phyloP scores from a whole-genome alignment of 169 alveolate species.

The Plasmodium coatneyi region DNA sequence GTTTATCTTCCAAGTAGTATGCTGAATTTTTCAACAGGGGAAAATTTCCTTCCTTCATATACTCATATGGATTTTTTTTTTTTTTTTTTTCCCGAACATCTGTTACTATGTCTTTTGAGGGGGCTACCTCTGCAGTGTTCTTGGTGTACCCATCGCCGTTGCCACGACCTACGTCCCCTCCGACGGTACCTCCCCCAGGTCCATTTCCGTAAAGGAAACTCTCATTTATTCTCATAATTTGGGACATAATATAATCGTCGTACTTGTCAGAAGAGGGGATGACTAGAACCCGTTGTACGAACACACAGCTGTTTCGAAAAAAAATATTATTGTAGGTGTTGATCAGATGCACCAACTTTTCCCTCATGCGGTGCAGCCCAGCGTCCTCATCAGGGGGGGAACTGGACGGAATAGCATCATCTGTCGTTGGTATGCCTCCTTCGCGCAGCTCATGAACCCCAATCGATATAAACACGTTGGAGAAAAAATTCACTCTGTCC shows the following conservation, averaged over 20 bases:
- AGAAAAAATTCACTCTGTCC: conserved; percentile 40
- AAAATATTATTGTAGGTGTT: conserved; percentile 20
- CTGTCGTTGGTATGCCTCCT: not conserved
- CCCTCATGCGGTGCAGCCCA: not conserved
- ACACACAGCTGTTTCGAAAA: conserved; percentile 62
- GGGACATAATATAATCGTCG: conserved; percentile 41
- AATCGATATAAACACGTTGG: conserved; percentile 71
- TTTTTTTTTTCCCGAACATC: not conserved
- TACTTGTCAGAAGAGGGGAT: conserved; percentile 47
- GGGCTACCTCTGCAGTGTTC: not conserved
- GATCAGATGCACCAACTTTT: conserved; percentile 9
- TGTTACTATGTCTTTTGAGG: not conserved
- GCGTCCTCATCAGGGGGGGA: not conserved
- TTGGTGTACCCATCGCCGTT: not conserved
- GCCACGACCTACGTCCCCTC: not conserved
- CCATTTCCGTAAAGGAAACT: conserved; percentile 19
- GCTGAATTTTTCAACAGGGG: not conserved
- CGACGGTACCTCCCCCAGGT: not conserved
- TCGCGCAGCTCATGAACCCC: conserved; percentile 60
- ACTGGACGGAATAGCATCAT: too few relatives aligned
- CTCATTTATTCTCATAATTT: conserved; percentile 61
- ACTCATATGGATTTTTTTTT: not conserved
- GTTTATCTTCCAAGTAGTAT: not conserved
- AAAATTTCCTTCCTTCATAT: not conserved
- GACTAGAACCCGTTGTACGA: conserved; percentile 65